Evolutionary conservation across 2,329 filamentous ascomycete genomes (phyloP), one percentile per base, ranked within the genome.

Genomic region (Bimuria novae-zelandiae): DNA sequence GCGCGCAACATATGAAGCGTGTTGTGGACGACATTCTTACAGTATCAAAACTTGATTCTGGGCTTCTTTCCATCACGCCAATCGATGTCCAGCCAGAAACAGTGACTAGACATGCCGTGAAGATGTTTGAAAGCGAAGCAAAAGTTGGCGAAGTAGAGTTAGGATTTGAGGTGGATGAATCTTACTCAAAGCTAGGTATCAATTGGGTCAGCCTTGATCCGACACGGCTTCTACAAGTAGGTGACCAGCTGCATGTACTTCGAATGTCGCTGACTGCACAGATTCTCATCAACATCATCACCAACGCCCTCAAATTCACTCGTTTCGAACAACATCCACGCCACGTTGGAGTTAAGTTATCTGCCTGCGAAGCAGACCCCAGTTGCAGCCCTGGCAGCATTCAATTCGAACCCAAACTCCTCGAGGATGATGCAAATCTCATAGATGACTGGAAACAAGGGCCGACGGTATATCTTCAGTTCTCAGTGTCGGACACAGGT

Each of bases 11-110:
- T 55, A 76, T 77, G 63, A 79, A 78, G 54, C 64, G 73, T 7
- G 78, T 79, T 17, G 75, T 79, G 0, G 77, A 79, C 50, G 77
- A 79, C 52, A 70, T 79, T 16, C 61, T 79, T 4, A 77, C 75
- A 0, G 65, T 77, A 40, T 77, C 75, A 0, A 79, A 79, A 44
- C 64, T 79, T 3, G 76, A 78, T 55, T 76, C 76, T 0, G 70
- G 68, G 1, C 61, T 79, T 10, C 65, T 79, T 7, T 57, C 69
- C 6, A 75, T 78, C 52, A 74, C 72, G 0, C 75, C 77, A 3
- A 68, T 76, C 27, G 69, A 69, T 47, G 68, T 74, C 0, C 67
- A 73, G 45, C 56, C 70, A 0, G 69, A 72, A 10, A 64, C 58
- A 1, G 65, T 77, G 6, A 64, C 73, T 11, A 52, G 58, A 23